phyloP scores from a whole-genome alignment of 2,329 filamentous ascomycete genomes.

The Dothiorella sarmentorum region DNA sequence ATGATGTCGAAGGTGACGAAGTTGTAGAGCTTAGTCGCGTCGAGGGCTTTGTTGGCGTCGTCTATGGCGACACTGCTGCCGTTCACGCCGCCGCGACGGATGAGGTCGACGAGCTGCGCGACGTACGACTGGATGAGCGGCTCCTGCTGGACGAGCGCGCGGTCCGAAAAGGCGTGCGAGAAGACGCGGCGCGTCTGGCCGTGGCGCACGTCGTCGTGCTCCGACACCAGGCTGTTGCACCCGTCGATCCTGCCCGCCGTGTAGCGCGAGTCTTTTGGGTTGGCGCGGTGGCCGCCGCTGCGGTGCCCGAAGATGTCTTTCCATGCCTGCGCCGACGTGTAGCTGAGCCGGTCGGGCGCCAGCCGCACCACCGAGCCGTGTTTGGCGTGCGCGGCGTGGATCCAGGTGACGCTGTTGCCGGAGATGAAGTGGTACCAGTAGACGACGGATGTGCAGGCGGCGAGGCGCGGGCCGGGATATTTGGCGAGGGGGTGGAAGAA shows the following conservation, averaged over 20 bases:
- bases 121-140: conserved; percentile 32
- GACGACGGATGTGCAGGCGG: too few relatives aligned
- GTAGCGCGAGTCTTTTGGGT: background rate
- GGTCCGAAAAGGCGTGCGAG: conserved; percentile 31
- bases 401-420: too few relatives aligned
- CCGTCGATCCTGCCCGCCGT: background rate
- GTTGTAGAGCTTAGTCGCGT: conserved; percentile 17
- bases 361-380: conserved; percentile 44
- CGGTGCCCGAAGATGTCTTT: conserved; percentile 20
- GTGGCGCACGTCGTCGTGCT: conserved; percentile 22
- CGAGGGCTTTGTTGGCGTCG: background rate
- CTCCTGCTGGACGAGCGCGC: conserved; percentile 30
- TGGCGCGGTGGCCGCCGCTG: background rate
- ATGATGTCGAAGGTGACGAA: conserved; percentile 33
- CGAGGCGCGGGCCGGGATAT: too few relatives aligned
- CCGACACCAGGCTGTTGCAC: background rate
- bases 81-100: conserved; percentile 24
- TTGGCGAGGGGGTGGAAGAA: too few relatives aligned
- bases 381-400: conserved; percentile 16
- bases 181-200: conserved; percentile 19
- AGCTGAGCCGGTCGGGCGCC: conserved; percentile 41
- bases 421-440: too few relatives aligned
- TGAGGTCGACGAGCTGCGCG: conserved; percentile 30
- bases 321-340: conserved; percentile 37
- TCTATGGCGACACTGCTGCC: too few relatives aligned